A percentile compares a stretch with the other conserved stretches of the same genome.
phyloP scores from a whole-genome alignment of 306 rosid species.

The Quercus variabilis region DNA sequence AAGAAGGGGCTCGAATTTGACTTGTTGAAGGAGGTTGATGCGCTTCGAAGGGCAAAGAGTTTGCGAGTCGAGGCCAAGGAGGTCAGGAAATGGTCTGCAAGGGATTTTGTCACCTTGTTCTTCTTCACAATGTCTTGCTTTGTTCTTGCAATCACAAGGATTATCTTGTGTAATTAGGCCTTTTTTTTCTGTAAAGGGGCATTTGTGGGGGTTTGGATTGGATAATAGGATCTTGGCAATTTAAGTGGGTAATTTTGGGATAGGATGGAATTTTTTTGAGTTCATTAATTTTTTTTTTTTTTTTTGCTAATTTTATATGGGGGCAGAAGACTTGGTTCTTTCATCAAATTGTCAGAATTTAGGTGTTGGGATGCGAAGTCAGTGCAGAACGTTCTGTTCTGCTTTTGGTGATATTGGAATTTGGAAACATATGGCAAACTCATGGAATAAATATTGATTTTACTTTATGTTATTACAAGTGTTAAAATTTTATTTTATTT shows the following conservation, averaged over 20 bases:
- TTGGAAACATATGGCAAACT: background rate
- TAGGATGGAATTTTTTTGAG: background rate
- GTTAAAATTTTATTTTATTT: background rate
- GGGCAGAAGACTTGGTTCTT: too few species aligned
- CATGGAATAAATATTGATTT: slow-evolving; percentile 10
- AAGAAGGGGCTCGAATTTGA: slow-evolving; percentile 89
- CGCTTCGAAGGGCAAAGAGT: slow-evolving; percentile 86
- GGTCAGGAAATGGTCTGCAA: slow-evolving; percentile 78
- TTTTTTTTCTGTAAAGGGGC: background rate
- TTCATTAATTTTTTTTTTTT: background rate
- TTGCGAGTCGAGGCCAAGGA: slow-evolving; percentile 60
- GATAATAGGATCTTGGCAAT: too few species aligned
- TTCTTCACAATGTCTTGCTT: slow-evolving; percentile 69
- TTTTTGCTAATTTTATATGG: background rate
- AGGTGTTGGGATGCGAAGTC: slow-evolving; percentile 5
- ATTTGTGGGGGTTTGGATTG: background rate
- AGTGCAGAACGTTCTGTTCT: slow-evolving; percentile 79
- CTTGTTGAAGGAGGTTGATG: slow-evolving; percentile 91
- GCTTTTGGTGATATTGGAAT: slow-evolving; percentile 37
- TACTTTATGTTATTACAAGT: background rate
- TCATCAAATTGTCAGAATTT: too few species aligned
- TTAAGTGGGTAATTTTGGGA: background rate
- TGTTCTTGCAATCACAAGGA: slow-evolving; percentile 64
- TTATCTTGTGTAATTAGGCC: slow-evolving; percentile 59
- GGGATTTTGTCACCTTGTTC: slow-evolving; percentile 71